Evolutionary conservation across 306 rosid genomes (phyloP).

Genomic region (Fragaria iinumae): DNA sequence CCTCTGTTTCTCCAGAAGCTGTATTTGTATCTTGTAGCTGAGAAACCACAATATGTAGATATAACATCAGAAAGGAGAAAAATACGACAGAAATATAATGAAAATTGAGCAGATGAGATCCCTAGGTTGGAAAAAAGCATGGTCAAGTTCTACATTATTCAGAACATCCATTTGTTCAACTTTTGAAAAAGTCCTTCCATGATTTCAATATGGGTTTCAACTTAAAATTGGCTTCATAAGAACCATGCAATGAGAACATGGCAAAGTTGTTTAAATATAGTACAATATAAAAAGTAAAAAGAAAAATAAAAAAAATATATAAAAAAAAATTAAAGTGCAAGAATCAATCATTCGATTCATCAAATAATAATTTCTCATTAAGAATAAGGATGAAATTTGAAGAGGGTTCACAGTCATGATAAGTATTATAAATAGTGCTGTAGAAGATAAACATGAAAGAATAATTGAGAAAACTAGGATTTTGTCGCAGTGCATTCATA

Average conservation of each 20-base stretch:
- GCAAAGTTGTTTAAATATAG: background rate
- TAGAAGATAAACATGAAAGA: background rate
- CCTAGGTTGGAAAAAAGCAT: background rate
- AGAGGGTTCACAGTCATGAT: background rate
- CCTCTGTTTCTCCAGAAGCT: constrained; percentile 62
- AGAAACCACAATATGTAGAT: constrained; percentile 26
- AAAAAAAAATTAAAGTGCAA: background rate
- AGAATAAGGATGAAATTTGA: background rate
- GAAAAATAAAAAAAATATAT: too few relatives aligned
- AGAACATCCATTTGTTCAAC: background rate
- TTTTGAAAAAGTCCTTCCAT: background rate
- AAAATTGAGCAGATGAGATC: background rate
- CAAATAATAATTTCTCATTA: background rate
- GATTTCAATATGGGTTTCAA: background rate
- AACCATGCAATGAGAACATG: background rate
- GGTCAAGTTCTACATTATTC: background rate
- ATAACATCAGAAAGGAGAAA: background rate
- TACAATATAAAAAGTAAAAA: background rate
- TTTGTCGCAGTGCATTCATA: background rate
- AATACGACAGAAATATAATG: background rate
- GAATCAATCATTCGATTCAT: background rate
- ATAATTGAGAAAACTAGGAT: background rate
- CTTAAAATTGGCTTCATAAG: background rate
- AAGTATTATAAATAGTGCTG: background rate
- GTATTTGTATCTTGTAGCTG: constrained; percentile 82